Conservation (phyloP, 1,284 basidiomycete genomes). For the Porodaedalea pini region DNA sequence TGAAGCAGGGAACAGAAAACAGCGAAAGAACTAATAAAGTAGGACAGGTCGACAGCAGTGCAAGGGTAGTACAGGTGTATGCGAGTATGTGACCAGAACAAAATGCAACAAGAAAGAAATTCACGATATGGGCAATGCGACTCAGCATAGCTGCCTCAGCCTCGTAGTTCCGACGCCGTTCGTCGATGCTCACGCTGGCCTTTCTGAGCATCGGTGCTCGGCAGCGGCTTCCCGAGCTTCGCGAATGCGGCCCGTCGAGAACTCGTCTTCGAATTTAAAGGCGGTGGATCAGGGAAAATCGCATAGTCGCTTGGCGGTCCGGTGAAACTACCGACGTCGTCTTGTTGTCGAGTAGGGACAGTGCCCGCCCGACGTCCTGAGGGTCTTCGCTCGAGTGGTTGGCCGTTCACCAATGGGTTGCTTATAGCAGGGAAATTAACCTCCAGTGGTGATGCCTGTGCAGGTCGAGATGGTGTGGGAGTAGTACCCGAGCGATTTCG, state of each 20-base stretch:
- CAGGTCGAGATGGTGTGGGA: slow-evolving; percentile 42
- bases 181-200: slow-evolving; percentile 46
- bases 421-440: slow-evolving; percentile 9
- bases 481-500: slow-evolving; percentile 68
- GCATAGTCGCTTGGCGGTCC: slow-evolving; percentile 69
- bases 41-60: slow-evolving; percentile 14
- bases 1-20: not conserved
- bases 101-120: slow-evolving; percentile 8
- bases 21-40: slow-evolving; percentile 9
- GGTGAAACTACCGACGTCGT: slow-evolving; percentile 39
- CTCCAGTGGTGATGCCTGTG: slow-evolving; percentile 23
- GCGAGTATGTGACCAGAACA: slow-evolving; percentile 18
- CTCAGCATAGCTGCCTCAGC: slow-evolving; percentile 23
- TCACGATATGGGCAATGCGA: not conserved
- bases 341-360: slow-evolving; percentile 24
- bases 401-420: slow-evolving; percentile 3
- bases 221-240: slow-evolving; percentile 54
- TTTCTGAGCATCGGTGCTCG: slow-evolving; percentile 43
- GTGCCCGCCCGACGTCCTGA: slow-evolving; percentile 19
- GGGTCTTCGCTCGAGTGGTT: slow-evolving; percentile 12
- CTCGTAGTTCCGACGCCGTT: slow-evolving; percentile 55
- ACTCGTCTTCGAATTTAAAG: slow-evolving; percentile 41
- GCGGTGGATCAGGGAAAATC: slow-evolving; percentile 64
- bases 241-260: slow-evolving; percentile 65
- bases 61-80: slow-evolving; percentile 12